A percentile compares a stretch with the other conserved stretches of the same genome.
Conservation (phyloP, 23 red algal species). For the Agarophyton chilense region DNA sequence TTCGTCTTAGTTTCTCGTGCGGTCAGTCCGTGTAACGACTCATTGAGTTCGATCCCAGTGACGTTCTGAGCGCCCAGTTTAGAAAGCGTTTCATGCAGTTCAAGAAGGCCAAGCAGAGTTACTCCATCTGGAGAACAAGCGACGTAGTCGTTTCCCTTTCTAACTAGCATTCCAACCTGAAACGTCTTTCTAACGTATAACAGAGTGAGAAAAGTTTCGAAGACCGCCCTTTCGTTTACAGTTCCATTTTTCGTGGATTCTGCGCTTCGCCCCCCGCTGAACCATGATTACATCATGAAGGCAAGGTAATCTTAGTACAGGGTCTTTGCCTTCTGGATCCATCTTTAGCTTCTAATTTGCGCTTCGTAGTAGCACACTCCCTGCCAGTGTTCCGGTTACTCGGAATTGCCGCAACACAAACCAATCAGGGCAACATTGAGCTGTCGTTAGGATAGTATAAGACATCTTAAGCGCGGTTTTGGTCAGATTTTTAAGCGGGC, state of each 20-base stretch:
- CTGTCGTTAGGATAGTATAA: constrained; percentile 8
- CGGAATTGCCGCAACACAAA: constrained; percentile 28
- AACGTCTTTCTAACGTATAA: not conserved
- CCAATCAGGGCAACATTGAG: constrained; percentile 44
- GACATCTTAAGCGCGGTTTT: not conserved
- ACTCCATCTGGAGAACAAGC: not conserved
- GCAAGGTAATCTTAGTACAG: not conserved
- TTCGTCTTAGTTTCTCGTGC: no score
- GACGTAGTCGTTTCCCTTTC: not conserved
- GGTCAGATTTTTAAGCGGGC: not conserved
- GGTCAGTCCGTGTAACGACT: not conserved
- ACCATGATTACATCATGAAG: not conserved
- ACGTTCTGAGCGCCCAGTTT: not conserved
- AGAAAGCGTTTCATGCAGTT: not conserved
- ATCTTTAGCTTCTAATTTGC: not conserved
- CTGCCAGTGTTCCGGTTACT: constrained; percentile 30
- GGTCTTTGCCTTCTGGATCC: not conserved
- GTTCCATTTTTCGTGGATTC: constrained; percentile 27
- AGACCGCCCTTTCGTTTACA: no score
- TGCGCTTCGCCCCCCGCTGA: not conserved
- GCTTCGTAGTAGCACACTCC: not conserved
- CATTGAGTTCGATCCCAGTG: not conserved
- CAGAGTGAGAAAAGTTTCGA: no score
- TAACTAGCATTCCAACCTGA: not conserved
- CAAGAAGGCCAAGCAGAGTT: not conserved